These are phyloP conservation scores for Micromonas commoda DNA, from an alignment of 139 green algal genomes.

Conservation along the genomic window DNA sequence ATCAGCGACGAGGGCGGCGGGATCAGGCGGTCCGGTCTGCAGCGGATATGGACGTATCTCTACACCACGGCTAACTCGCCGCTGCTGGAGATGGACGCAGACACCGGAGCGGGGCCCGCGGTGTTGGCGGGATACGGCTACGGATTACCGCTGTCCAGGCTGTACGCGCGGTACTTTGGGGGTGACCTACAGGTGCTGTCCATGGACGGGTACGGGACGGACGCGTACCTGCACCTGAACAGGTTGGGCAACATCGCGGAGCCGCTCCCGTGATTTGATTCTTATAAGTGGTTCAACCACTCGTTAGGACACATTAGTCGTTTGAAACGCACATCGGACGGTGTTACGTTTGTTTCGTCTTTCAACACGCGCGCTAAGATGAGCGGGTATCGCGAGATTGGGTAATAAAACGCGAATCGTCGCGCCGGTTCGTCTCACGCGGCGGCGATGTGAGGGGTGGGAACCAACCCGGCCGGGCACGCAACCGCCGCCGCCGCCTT, in stretches of 20 bases:
- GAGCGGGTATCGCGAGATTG: too few relatives aligned
- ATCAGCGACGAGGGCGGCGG: slow-evolving; percentile 88
- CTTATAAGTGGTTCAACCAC: too few relatives aligned
- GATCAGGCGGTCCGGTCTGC: slow-evolving; percentile 82
- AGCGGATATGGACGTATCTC: slow-evolving; percentile 97
- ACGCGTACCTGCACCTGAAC: slow-evolving; percentile 96
- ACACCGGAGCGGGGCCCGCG: slow-evolving; percentile 38
- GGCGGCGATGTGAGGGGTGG: background rate
- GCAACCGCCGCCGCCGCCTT: background rate
- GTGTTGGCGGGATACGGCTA: slow-evolving; percentile 92
- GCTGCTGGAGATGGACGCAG: slow-evolving; percentile 43
- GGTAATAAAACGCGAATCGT: background rate
- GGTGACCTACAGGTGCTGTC: slow-evolving; percentile 92
- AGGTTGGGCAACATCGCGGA: slow-evolving; percentile 67
- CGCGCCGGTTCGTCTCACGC: background rate
- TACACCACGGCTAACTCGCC: slow-evolving; percentile 85
- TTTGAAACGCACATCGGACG: too few relatives aligned
- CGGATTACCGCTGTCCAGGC: slow-evolving; percentile 81
- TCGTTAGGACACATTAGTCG: background rate
- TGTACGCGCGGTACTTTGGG: slow-evolving; percentile 84
- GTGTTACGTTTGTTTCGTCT: too few relatives aligned
- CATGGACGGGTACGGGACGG: slow-evolving; percentile 97
- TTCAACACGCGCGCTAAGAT: too few relatives aligned
- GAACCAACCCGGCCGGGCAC: background rate
- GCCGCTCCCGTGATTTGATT: slow-evolving; percentile 18